Evolutionary conservation across 78 protist genomes (phyloP).

Genomic region (Dictyostelium discoideum): DNA sequence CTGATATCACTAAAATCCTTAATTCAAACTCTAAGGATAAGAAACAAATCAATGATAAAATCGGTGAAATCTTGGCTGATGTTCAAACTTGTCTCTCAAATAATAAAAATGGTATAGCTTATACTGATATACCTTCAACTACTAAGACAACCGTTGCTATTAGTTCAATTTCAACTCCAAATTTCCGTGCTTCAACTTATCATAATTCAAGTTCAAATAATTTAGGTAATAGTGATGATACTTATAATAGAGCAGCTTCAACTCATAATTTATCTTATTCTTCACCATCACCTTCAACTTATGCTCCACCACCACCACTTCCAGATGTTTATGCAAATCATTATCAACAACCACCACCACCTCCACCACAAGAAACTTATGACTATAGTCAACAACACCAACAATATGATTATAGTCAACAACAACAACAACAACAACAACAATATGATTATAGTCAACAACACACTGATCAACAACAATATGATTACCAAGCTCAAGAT

Average conservation of each 20-base stretch:
- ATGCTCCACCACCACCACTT: conserved; percentile 16
- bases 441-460: neutral
- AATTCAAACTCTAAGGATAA: conserved; percentile 36
- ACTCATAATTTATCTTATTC: neutral
- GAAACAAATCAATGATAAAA: conserved; percentile 45
- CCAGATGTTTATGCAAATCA: conserved; percentile 1
- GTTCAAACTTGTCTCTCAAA: conserved; percentile 36
- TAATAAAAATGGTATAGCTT: conserved; percentile 72
- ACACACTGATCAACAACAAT: neutral
- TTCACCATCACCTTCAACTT: conserved; percentile 45
- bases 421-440: conserved; percentile 14
- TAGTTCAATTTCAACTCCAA: conserved; percentile 20
- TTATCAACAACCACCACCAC: neutral
- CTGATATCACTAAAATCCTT: conserved; percentile 38
- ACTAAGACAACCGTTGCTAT: conserved; percentile 11
- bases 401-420: conserved; percentile 13
- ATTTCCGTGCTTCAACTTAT: conserved; percentile 54
- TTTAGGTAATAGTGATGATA: neutral
- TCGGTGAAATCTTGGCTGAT: conserved; percentile 45
- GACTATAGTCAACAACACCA: neutral
- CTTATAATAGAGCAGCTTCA: neutral
- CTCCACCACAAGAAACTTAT: no score
- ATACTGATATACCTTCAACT: conserved; percentile 53
- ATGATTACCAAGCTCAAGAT: neutral
- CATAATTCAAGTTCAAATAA: conserved; percentile 26